These are phyloP conservation scores for Naegleria lovaniensis DNA, from an alignment of 208 protist species.

Conservation along the genomic window DNA sequence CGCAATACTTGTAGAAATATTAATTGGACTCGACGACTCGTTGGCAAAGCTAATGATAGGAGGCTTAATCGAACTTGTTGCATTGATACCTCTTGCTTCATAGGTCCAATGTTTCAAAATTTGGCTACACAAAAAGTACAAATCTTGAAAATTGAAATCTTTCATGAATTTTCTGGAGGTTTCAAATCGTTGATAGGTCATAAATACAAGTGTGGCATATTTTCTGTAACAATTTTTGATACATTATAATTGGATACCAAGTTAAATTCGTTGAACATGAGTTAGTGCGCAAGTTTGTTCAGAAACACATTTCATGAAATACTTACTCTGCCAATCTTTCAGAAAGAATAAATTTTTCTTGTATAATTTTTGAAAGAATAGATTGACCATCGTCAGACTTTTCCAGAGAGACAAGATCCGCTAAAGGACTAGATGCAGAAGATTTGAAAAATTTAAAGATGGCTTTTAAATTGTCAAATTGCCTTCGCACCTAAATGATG, in stretches of 20 bases:
- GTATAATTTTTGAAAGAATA: not conserved
- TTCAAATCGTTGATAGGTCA: not conserved
- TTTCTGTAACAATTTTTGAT: not conserved
- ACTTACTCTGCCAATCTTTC: slow-evolving; percentile 3
- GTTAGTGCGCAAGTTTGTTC: no score
- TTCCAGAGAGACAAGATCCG: not conserved
- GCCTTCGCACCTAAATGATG: not conserved
- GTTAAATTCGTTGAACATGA: no score
- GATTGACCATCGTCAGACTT: not conserved
- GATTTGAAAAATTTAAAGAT: not conserved
- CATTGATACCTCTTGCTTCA: not conserved
- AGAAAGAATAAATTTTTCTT: not conserved
- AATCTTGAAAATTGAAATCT: slow-evolving; percentile 4
- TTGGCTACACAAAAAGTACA: not conserved
- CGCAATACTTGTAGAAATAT: not conserved
- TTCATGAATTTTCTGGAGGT: not conserved
- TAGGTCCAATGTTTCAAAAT: slow-evolving; percentile 1
- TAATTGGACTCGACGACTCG: not conserved
- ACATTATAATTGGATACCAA: no score
- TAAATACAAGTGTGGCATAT: not conserved
- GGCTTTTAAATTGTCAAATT: slow-evolving; percentile 3
- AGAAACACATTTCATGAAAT: no score
- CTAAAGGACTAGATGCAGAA: not conserved
- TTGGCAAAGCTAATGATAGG: not conserved
- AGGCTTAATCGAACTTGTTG: not conserved